Evolutionary conservation across 306 rosid genomes (phyloP).

Genomic region (Glycyrrhiza uralensis): DNA sequence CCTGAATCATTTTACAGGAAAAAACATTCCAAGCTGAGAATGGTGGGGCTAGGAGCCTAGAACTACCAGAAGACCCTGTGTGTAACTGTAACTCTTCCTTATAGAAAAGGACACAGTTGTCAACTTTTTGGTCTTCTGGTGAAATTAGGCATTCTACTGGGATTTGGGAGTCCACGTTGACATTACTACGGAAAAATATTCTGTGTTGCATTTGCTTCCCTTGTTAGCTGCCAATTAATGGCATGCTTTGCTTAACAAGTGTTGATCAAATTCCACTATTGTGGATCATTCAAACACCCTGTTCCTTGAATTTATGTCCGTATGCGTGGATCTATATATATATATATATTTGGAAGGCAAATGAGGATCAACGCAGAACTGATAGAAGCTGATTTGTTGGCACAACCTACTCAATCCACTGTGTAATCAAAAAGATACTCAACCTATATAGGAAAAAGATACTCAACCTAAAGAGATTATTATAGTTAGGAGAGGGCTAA

Average conservation of each 20-base stretch:
- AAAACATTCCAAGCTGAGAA: neutral
- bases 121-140: neutral
- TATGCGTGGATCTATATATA: neutral
- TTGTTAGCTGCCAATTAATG: neutral
- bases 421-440: neutral
- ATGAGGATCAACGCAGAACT: neutral
- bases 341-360: neutral
- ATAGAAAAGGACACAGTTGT: neutral
- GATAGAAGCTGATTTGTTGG: neutral
- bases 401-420: neutral
- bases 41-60: neutral
- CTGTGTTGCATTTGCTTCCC: slow-evolving; percentile 1
- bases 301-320: neutral
- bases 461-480: neutral
- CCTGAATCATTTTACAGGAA: neutral
- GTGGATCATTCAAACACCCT: neutral
- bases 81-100: slow-evolving; percentile 1
- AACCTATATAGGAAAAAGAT: neutral
- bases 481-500: neutral
- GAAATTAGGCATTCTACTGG: neutral
- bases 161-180: neutral
- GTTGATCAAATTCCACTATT: neutral
- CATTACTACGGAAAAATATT: neutral
- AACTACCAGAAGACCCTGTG: neutral
- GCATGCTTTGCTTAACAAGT: neutral